phyloP scores from a whole-genome alignment of 148 eudicot species.

The Spergularia bocconei region DNA sequence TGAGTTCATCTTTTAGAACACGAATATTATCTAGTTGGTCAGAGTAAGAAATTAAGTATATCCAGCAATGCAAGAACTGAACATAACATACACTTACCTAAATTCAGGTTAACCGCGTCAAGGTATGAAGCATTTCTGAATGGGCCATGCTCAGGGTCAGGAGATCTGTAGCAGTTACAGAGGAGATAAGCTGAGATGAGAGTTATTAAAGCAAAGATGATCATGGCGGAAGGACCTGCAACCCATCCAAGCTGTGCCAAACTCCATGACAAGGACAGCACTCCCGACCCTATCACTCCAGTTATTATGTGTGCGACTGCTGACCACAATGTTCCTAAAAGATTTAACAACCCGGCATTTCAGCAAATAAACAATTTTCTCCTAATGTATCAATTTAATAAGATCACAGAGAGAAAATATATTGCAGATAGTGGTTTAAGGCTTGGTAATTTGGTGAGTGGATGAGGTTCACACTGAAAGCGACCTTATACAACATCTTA shows the following conservation, averaged over 20 bases:
- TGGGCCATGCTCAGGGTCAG: conserved; percentile 57
- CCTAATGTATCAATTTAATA: neutral
- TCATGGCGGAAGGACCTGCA: conserved; percentile 51
- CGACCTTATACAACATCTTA: too few relatives aligned
- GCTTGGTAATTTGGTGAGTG: neutral
- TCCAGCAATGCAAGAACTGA: neutral
- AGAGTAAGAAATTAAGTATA: neutral
- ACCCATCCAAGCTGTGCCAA: conserved; percentile 70
- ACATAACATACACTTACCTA: conserved; percentile 35
- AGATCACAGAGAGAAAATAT: neutral
- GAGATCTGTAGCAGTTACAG: conserved; percentile 50
- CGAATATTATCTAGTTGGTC: neutral
- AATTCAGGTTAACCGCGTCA: conserved; percentile 45
- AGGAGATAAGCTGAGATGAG: conserved; percentile 53
- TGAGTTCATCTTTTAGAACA: neutral
- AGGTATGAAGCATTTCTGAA: conserved; percentile 48
- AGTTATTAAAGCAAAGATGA: conserved; percentile 47
- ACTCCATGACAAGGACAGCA: conserved; percentile 60
- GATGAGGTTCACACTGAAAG: neutral
- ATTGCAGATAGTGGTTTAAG: too few relatives aligned
- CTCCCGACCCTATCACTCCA: conserved; percentile 70
- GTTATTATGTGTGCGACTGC: conserved; percentile 71
- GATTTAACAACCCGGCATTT: neutral
- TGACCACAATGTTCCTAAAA: conserved; percentile 51
- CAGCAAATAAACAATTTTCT: neutral